Base-by-base conservation (phyloP, 305 asterid genomes). In the Fraxinus floribunda region DNA sequence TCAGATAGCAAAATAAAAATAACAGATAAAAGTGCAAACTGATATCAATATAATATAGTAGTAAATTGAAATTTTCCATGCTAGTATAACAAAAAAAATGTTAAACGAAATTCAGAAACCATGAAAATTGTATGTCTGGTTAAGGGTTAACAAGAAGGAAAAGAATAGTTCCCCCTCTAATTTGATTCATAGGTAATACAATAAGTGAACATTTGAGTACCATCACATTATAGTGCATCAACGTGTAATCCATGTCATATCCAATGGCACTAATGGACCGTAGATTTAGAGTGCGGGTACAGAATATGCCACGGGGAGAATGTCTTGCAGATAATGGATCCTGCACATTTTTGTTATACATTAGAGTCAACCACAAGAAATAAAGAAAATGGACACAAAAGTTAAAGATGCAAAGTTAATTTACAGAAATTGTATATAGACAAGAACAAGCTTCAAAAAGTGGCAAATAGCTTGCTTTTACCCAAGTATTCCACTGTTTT, bases 181-280 rank as follows among this genome's bases (percentile, higher is more conserved):
- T 66, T 46, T 64, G 62, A 71, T 55, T 60, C 13, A 72, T 49
- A 81, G 22, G 35, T 66, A 79, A 82, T 60, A 71, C 5, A 16
- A 74, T 80, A 52, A 75, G 44, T 55, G 79, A 64, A 77, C 13
- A 49, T 73, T 70, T 7, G 22, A 22, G 84, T 93, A 94, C 98
- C 98, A 79, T 87, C 35, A 94, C 98, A 85, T 93, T 94, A 76
- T 94, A 94, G 74, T 94, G 98, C 84, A 94, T 86, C 85, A 94
- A 89, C n/a, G 98, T 94, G 90, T 94, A 94, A 87, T 94, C 98
- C 98, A 93, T 94, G 83, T 94, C 98, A 81, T 94, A 94, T 81
- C 98, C 98, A 82, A 93, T 94, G 74, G 87, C 98, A 86, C 93
- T 88, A 52, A 94, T 94, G 52, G 98, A 94, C 26, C 98, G 90